Evolutionary conservation across 78 protist genomes (phyloP).

Genomic region (Cavenderia fasciculata): DNA sequence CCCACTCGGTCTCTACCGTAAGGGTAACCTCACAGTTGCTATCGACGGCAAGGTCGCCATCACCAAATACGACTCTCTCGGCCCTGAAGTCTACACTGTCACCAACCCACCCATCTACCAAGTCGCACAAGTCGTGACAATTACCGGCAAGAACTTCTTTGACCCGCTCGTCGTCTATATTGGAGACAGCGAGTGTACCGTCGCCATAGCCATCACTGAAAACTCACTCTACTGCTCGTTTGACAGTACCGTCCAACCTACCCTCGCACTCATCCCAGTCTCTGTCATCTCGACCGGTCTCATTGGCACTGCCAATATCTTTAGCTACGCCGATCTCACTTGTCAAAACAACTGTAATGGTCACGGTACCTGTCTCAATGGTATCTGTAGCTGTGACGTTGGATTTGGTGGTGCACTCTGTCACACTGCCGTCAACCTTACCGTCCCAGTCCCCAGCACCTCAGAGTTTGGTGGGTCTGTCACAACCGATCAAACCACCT

Average conservation of each 20-base stretch:
- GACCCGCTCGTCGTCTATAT: neutral
- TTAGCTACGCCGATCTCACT: neutral
- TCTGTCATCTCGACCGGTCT: neutral
- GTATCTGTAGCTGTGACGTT: neutral
- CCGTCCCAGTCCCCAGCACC: neutral
- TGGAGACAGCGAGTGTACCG: neutral
- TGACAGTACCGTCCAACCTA: neutral
- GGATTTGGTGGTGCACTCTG: slow-evolving; percentile 5
- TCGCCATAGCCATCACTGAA: neutral
- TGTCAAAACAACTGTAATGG: neutral
- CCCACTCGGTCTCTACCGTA: neutral
- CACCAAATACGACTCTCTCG: neutral
- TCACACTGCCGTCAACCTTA: neutral
- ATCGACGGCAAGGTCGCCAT: neutral
- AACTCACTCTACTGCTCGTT: neutral
- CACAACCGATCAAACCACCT: neutral
- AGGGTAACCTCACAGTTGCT: neutral
- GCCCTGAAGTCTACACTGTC: neutral
- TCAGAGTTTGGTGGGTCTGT: neutral
- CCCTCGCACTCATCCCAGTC: neutral
- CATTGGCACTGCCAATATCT: neutral
- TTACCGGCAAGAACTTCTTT: neutral
- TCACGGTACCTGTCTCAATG: neutral
- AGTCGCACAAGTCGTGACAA: neutral
- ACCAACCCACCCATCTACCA: neutral